Evolutionary conservation across 257 asterid genomes (phyloP), one percentile per base, ranked within the genome.

Genomic region (Gentiana straminea): DNA sequence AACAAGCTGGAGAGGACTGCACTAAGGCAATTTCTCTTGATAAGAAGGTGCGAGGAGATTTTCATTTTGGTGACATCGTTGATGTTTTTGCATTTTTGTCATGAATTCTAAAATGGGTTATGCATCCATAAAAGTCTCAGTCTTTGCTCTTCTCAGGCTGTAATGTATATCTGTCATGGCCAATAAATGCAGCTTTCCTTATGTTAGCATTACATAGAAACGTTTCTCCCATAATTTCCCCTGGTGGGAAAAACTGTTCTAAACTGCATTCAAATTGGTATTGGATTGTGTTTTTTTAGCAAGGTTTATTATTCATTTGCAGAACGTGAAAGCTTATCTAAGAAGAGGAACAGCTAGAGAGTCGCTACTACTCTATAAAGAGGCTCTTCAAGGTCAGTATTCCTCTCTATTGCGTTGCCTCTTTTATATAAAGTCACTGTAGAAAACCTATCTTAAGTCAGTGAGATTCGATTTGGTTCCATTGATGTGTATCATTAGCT

Each of bases 1-100:
- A 76, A 63, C 81, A 81, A 78, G 96, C 95, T 55, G 94, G 77
- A 51, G 83, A 80, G 68, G 97, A 92, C 79, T 92, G 98, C 73
- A 77, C 82, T 54, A 81, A 60, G 58, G 98, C 97, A 55, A 78
- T 88, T 67, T 71, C 80, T 51, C 73, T 92, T 63, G 97, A 92
- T 72, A 88, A 88, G 76, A 85, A 88, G 97, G 98, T 92, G 67
- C 68, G 61, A 33, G 54, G 50, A 45, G 49, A n/a, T n/a, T 44
- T 4, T 53, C 33, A 1, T 38, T 50, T 12, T 59, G 43, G 51
- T 41, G 46, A 41, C 46, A 41, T 41, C 11, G 24, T 24, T 24
- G 24, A 2, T 41, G 46, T 41, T 41, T 41, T 41, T 41, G 46
- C 46, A 41, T 41, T 41, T 41, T 41, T 41, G 46, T 24, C 46